A percentile compares a stretch with the other conserved stretches of the same genome.
phyloP scores from a whole-genome alignment of 2,329 filamentous ascomycete species.

The Sodiomyces alkalinus region DNA sequence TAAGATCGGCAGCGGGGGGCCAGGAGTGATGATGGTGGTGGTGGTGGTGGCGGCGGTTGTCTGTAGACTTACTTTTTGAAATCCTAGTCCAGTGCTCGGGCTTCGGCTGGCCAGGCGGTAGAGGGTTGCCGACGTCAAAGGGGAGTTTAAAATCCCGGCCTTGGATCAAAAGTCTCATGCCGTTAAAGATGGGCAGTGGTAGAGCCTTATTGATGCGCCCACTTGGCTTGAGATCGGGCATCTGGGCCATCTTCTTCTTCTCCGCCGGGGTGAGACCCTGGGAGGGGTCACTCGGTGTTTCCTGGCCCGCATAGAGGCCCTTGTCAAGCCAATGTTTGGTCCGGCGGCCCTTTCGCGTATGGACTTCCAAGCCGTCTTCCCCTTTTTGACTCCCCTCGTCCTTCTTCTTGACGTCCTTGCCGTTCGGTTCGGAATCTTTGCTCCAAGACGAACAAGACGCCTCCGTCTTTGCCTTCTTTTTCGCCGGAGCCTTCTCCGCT shows the following conservation, averaged over 20 bases:
- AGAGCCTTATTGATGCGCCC: slow-evolving; percentile 40
- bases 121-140: slow-evolving; percentile 76
- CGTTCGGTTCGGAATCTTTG: not conserved
- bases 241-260: slow-evolving; percentile 33
- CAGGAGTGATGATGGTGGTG: no score
- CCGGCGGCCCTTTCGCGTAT: slow-evolving; percentile 24
- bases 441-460: no score
- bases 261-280: slow-evolving; percentile 33
- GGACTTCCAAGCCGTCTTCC: slow-evolving; percentile 20
- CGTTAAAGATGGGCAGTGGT: slow-evolving; percentile 66
- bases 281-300: slow-evolving; percentile 30
- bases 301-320: slow-evolving; percentile 78
- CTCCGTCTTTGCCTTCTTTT: slow-evolving; percentile 14
- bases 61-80: slow-evolving; percentile 72
- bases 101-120: slow-evolving; percentile 75
- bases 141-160: slow-evolving; percentile 79
- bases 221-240: slow-evolving; percentile 30
- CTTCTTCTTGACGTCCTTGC: slow-evolving; percentile 10
- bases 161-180: slow-evolving; percentile 52
- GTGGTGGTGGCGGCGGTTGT: no score
- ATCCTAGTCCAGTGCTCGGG: slow-evolving; percentile 87
- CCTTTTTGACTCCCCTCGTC: slow-evolving; percentile 15
- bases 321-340: slow-evolving; percentile 67
- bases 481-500: slow-evolving; percentile 19
- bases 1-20: no score